A percentile compares a stretch with the other conserved stretches of the same genome.
These are phyloP conservation scores for Candolleomyces efflorescens DNA, from an alignment of 768 basidiomycete species.

Conservation along the genomic window DNA sequence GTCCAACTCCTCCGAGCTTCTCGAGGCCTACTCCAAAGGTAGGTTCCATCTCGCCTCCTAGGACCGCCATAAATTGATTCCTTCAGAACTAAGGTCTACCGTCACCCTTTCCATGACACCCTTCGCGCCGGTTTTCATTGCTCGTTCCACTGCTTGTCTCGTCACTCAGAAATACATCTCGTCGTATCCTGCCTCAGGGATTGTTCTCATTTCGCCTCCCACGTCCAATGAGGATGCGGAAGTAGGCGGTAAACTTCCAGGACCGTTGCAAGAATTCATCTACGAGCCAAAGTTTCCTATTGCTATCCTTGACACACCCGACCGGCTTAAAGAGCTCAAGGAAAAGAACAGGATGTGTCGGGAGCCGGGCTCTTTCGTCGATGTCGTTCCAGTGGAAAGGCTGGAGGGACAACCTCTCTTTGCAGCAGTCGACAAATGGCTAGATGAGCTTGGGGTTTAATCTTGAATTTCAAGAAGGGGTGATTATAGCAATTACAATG, in stretches of 20 bases:
- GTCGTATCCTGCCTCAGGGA: conserved; percentile 56
- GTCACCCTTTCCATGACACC: conserved; percentile 41
- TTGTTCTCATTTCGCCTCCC: conserved; percentile 60
- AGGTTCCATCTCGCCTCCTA: conserved; percentile 9
- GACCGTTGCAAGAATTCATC: conserved; percentile 45
- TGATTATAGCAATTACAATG: conserved; percentile 2
- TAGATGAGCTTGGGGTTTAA: conserved; percentile 51
- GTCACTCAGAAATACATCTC: conserved; percentile 68
- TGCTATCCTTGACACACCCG: conserved; percentile 39
- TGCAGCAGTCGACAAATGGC: conserved; percentile 45
- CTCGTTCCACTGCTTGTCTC: conserved; percentile 44
- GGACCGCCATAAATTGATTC: background rate
- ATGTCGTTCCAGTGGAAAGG: conserved; percentile 29
- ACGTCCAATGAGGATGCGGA: conserved; percentile 33
- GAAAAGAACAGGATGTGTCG: conserved; percentile 37
- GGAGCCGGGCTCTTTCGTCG: conserved; percentile 27
- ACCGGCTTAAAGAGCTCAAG: conserved; percentile 29
- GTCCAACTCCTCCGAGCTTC: conserved; percentile 18
- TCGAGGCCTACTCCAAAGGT: conserved; percentile 40
- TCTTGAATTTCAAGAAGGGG: background rate
- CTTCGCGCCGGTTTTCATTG: conserved; percentile 57
- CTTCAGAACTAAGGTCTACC: conserved; percentile 37
- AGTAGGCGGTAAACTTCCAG: conserved; percentile 24
- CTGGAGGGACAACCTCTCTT: conserved; percentile 35
- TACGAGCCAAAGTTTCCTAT: conserved; percentile 64